Base-by-base conservation (phyloP, 176 grass and related monocot genomes). In the Ensete ventricosum region DNA sequence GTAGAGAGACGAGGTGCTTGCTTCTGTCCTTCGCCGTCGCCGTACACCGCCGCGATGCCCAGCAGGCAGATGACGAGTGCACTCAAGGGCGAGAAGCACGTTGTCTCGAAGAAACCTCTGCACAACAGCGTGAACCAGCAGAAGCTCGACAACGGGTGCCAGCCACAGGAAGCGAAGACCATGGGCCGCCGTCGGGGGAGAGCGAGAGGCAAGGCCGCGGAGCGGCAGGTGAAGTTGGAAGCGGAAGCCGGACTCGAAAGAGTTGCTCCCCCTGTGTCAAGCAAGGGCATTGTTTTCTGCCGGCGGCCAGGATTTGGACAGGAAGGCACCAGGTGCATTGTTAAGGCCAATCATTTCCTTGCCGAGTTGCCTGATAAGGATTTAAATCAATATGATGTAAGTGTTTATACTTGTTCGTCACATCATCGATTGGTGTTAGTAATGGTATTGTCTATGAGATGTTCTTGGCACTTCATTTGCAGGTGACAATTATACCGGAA, bases 281-380 rank as follows among this genome's bases (percentile, higher is more conserved):
- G 84, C 78, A 99, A 91, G 74, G 91, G 88, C 7, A 52, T 99
- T 19, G 64, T 64, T 3, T 99, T 99, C 77, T 87, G 85, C 76
- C 85, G 83, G 1, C 86, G 96, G 21, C 96, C 96, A 2, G 96
- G 96, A 68, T 99, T 99, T 71, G 91, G 96, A 54, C 88, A 87
- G 22, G 79, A 92, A 24, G 89, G 88, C 72, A 80, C 85, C 75
- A 78, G 80, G 79, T 91, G 88, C 82, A 79, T 87, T 62, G 85
- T 91, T 9, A 91, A 91, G 79, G 85, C 88, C 48, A 91, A 91
- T 58, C 88, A 87, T 79, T 91, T 91, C 83, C 85, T 91, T 51
- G 79, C 79, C 5, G 79, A 91, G 73, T 68, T 91, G 55, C 82
- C 88, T 23, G 82, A 91, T 73, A 91, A 91, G 72, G 88, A 91